These are phyloP conservation scores for Backusella tarrabulga DNA, from an alignment of 192 early-diverging fungal species.

Conservation along the genomic window DNA sequence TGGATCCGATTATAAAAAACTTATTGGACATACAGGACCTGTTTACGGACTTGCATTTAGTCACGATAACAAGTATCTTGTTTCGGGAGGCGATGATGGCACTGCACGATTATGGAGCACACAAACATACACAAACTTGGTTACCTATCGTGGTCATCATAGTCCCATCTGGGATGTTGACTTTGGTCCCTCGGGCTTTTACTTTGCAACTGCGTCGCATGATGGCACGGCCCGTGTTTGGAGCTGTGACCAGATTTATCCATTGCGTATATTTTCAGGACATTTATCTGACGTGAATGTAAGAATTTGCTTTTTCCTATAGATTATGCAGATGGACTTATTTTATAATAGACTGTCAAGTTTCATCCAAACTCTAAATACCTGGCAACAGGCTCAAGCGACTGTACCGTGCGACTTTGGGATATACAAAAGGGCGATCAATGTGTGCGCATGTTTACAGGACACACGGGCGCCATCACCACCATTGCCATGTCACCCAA, in stretches of 20 bases:
- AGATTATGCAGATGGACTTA: too few relatives aligned
- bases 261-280: constrained; percentile 95
- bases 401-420: constrained; percentile 89
- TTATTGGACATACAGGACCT: constrained; percentile 90
- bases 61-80: constrained; percentile 78
- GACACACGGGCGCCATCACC: constrained; percentile 81
- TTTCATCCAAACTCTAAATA: constrained; percentile 99
- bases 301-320: neutral
- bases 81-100: constrained; percentile 89
- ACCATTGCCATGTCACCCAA: constrained; percentile 90
- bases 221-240: constrained; percentile 96
- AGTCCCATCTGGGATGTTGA: constrained; percentile 96
- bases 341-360: constrained; percentile 61
- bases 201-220: constrained; percentile 96
- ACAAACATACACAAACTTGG: constrained; percentile 86
- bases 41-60: constrained; percentile 88
- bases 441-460: constrained; percentile 88
- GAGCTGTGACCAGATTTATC: constrained; percentile 96
- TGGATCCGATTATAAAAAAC: constrained; percentile 55
- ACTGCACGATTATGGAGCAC: constrained; percentile 94
- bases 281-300: constrained; percentile 97
- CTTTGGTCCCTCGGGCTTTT: constrained; percentile 87
- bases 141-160: constrained; percentile 94
- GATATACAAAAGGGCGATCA: constrained; percentile 81
- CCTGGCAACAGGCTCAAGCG: constrained; percentile 87